Evolutionary conservation across 1,284 basidiomycete genomes (phyloP), one percentile per base, ranked within the genome.

Genomic region (Crucibulum parvulum): DNA sequence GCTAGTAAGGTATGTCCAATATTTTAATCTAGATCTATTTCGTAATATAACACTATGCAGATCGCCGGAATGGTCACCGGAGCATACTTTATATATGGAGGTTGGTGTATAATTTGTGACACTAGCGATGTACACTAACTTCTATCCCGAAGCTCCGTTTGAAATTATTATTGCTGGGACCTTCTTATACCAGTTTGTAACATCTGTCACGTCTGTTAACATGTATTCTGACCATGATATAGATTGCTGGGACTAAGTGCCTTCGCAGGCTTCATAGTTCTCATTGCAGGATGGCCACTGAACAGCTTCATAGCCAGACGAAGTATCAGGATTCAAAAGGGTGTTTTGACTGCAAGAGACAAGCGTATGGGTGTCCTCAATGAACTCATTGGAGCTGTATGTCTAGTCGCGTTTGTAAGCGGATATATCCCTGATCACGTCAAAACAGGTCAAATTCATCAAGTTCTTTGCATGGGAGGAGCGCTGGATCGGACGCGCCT

Each of bases 401-500:
- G 81, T 72, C 24, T 24, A 4, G 24, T 24, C 24, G 24, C 24
- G 24, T 24, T 24, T 24, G 24, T 24, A 24, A 24, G 24, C 24
- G 24, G 24, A 24, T 24, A 24, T 24, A 24, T 2, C 24, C 24
- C 24, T 24, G 24, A 24, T 24, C 24, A 24, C 24, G 24, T 24
- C 24, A 24, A 16, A 56, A 43, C 63, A 87, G 78, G 80, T 92
- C 64, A 92, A 92, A 69, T 93, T 94, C 69, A 91, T 95, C 80
- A 95, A 95, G 68, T 92, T 94, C 77, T 93, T 93, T 62, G 91
- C 91, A 4, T 93, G 92, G 92, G 91, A 93, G 67, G 84, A 87
- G 38, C 80, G 84, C 10, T 94, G 91, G 91, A 89, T 92, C 53
- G 72, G 83, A 18, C 81, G 86, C 1, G 81, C 80, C 0, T 72